Base-by-base conservation (phyloP, 2,329 filamentous ascomycete genomes). In the Penicillium decumbens region DNA sequence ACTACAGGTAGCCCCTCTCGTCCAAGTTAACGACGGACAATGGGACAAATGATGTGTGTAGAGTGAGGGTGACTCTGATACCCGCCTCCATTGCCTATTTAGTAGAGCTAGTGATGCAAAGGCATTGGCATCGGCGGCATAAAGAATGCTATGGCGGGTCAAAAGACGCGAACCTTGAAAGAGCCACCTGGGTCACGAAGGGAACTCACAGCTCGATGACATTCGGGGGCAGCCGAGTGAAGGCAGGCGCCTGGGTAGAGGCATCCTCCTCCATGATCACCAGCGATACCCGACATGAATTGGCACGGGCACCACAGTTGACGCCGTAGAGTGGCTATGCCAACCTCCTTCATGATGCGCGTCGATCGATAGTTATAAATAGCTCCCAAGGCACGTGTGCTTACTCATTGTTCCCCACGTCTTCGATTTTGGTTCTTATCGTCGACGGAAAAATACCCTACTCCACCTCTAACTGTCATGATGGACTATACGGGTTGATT, bases 91-190 rank as follows among this genome's bases (percentile, higher is more conserved):
- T 62, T 66, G 60, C 43, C 63, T 66, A 46, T 75, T 76, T 43
- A 77, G 58, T 18, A 77, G 59, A 29, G 70, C 55, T 41, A 77
- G 58, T 23, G 75, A 77, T 13, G 74, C 73, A 59, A 77, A 77
- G 20, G 64, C 67, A 55, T 75, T 74, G 40, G 74, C 66, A 59
- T 77, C 75, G 29, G 68, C 74, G 27, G 63, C 58, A 62, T 73
- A 75, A 41, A 77, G 65, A 53, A 77, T 75, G 53, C 75, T 77
- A 57, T 43, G 41, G 44, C 43, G 20, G 27, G 58, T 65, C 57
- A 65, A 62, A 52, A 23, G 20, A 57, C 33, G n/a, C 9, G 4
- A 24, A 35, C 23, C 28, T 27, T 20, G 20, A 35, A 35, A 41
- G 27, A 32, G 27, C 24, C 15, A 29, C 27, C 12, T 25, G 15